phyloP scores from a whole-genome alignment of 495 filamentous ascomycete genomes.

The Glarea lozoyensis region DNA sequence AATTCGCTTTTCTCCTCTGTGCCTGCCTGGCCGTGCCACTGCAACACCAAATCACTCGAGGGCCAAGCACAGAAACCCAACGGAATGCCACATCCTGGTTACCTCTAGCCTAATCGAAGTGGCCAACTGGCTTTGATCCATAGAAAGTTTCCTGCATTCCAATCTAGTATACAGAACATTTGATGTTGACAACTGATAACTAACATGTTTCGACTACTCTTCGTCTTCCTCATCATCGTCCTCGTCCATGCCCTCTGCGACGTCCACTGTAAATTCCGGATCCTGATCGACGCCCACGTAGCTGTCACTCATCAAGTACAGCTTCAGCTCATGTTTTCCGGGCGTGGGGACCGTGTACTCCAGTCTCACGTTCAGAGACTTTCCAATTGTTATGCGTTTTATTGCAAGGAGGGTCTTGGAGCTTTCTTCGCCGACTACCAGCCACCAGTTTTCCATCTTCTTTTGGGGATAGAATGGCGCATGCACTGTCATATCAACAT shows the following conservation, averaged over 20 bases:
- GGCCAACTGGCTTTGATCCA: constrained; percentile 6
- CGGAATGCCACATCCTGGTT: constrained; percentile 1
- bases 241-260: constrained; percentile 90
- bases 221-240: constrained; percentile 61
- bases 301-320: constrained; percentile 95
- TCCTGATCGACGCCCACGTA: constrained; percentile 97
- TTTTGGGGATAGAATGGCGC: constrained; percentile 87
- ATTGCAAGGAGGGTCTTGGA: constrained; percentile 82
- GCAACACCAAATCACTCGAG: constrained; percentile 20
- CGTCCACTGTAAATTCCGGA: constrained; percentile 74
- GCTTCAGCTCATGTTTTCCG: constrained; percentile 78
- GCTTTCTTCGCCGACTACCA: constrained; percentile 85
- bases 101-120: constrained; percentile 1
- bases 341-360: constrained; percentile 82
- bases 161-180: constrained; percentile 21
- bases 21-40: constrained; percentile 10
- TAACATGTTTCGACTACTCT: constrained; percentile 5
- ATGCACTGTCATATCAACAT: constrained; percentile 78
- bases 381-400: constrained; percentile 84
- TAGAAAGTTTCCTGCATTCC: constrained; percentile 17
- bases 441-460: constrained; percentile 98
- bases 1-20: constrained; percentile 6
- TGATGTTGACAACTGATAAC: not conserved
- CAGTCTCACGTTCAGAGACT: constrained; percentile 65
- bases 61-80: constrained; percentile 12